A percentile compares a stretch with the other conserved stretches of the same genome.
Conservation (phyloP, 208 protist species). For the Leishmania martiniquensis region DNA sequence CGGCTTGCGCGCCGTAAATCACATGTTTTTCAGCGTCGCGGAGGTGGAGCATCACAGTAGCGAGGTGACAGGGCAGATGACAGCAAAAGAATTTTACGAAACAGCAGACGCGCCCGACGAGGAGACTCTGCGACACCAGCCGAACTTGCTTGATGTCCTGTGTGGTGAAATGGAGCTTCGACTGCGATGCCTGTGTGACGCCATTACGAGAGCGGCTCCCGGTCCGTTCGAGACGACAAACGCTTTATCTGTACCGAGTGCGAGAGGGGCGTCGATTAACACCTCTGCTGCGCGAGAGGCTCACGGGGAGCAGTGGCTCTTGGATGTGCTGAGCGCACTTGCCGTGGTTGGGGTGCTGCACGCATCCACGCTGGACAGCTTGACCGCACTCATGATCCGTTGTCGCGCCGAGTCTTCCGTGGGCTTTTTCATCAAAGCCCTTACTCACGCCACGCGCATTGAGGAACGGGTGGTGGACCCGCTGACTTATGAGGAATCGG, state of each 20-base stretch:
- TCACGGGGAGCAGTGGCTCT: conserved; percentile 13
- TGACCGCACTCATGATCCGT: conserved; percentile 10
- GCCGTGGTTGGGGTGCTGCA: conserved; percentile 30
- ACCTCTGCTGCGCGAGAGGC: neutral
- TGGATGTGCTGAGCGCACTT: conserved; percentile 29
- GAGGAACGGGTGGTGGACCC: conserved; percentile 33
- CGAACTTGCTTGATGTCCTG: conserved; percentile 78
- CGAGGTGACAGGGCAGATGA: conserved; percentile 30
- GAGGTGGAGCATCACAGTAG: conserved; percentile 55
- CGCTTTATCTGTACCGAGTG: neutral
- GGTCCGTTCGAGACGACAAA: too few species aligned
- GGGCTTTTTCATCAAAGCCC: conserved; percentile 50
- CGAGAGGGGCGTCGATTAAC: neutral
- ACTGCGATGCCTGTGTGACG: conserved; percentile 20
- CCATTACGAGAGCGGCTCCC: neutral
- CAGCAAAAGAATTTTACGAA: conserved; percentile 29
- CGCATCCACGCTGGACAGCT: conserved; percentile 19
- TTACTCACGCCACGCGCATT: conserved; percentile 41
- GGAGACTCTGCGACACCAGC: conserved; percentile 56
- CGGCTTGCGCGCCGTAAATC: conserved; percentile 50
- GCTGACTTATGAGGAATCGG: conserved; percentile 26
- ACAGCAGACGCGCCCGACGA: conserved; percentile 10
- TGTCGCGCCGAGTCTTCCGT: conserved; percentile 5
- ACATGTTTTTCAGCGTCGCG: conserved; percentile 69
- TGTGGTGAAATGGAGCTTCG: conserved; percentile 69